Evolutionary conservation across 345 rosid species (phyloP).

Genomic region (Linum lewisii): DNA sequence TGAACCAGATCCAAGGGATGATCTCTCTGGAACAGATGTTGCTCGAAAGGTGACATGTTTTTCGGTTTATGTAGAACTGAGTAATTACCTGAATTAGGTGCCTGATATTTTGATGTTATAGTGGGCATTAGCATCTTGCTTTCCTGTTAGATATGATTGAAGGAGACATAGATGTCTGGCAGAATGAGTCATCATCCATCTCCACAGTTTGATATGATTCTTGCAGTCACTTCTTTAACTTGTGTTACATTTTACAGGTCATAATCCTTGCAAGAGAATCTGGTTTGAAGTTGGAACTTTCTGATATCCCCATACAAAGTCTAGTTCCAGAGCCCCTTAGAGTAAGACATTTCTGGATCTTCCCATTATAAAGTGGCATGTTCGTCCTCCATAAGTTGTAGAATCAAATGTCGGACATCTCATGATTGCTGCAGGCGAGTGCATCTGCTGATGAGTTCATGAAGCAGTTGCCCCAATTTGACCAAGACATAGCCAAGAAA

Average conservation of each 20-base stretch:
- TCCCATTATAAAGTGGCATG: background rate
- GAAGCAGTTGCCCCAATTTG: slow-evolving; percentile 64
- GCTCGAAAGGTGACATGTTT: slow-evolving; percentile 64
- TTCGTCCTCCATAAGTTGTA: slow-evolving; percentile 6
- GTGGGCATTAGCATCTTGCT: no score
- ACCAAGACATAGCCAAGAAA: slow-evolving; percentile 49
- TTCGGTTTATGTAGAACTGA: background rate
- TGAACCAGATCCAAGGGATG: slow-evolving; percentile 99
- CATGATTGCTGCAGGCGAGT: slow-evolving; percentile 34
- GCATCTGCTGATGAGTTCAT: slow-evolving; percentile 80
- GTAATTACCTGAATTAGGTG: background rate
- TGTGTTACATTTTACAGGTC: slow-evolving; percentile 39
- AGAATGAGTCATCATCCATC: background rate
- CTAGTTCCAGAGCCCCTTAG: slow-evolving; percentile 86
- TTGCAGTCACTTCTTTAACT: background rate
- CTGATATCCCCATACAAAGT: slow-evolving; percentile 65
- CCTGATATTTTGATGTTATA: no score
- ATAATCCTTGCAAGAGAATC: slow-evolving; percentile 95
- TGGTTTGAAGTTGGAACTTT: slow-evolving; percentile 82
- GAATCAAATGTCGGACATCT: background rate
- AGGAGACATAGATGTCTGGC: no score
- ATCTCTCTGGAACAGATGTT: slow-evolving; percentile 97
- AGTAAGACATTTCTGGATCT: slow-evolving; percentile 29
- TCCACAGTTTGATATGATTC: background rate
- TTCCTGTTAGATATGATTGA: no score